Percentiles rank a stretch among this genome's conserved stretches.
Conservation (phyloP, 192 early-diverging fungal genomes). For the Gaertneriomyces semiglobifer region DNA sequence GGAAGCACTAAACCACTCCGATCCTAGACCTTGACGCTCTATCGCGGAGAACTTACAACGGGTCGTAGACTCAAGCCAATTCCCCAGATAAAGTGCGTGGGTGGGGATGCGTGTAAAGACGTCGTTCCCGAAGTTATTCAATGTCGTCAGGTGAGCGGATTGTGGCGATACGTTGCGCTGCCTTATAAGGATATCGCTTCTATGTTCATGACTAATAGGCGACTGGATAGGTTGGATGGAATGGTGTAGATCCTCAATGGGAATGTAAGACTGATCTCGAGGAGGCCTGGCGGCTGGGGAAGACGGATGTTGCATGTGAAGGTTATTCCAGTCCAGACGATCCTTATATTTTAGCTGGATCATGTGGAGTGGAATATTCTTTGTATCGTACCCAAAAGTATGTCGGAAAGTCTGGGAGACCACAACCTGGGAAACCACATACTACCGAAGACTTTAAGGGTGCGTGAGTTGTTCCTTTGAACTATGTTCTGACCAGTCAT, state of each 20-base stretch:
- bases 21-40: constrained; percentile 34
- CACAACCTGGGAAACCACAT: neutral
- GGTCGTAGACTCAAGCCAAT: constrained; percentile 37
- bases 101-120: constrained; percentile 38
- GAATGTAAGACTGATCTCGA: constrained; percentile 45
- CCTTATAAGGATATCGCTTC: neutral
- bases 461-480: neutral
- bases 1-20: neutral
- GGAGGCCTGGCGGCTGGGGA: constrained; percentile 35
- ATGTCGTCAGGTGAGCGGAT: constrained; percentile 18
- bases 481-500: neutral
- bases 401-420: constrained; percentile 9
- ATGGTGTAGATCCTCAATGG: constrained; percentile 39
- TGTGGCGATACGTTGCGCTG: neutral
- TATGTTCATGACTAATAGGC: neutral
- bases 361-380: constrained; percentile 45
- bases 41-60: constrained; percentile 35
- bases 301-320: constrained; percentile 47
- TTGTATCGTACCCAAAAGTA: constrained; percentile 32
- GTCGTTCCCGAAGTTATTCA: constrained; percentile 35
- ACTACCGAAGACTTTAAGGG: neutral
- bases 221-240: neutral
- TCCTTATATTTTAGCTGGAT: constrained; percentile 41
- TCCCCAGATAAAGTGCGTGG: constrained; percentile 41
- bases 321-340: constrained; percentile 43